Base-by-base conservation (phyloP, 108 stramenopile genomes). In the Thalassiosira profunda region DNA sequence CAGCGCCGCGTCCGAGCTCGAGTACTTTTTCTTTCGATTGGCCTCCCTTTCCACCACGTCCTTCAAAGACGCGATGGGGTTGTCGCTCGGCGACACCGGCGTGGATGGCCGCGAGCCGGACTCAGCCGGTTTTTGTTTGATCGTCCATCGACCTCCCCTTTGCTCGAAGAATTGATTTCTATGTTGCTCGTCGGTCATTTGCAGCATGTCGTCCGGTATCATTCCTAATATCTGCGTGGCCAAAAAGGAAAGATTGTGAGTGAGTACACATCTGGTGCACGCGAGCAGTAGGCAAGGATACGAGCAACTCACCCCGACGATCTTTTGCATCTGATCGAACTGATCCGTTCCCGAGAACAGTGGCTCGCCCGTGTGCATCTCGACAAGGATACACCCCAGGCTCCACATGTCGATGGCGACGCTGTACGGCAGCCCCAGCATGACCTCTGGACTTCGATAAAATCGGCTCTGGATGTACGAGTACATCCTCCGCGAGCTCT, bases 401-500 rank as follows among this genome's bases (percentile, higher is more conserved):
- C 94, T 96, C 99, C 99, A 99, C 94, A 98, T 98, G 83, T 99
- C 99, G 72, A 99, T 99, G n/a, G 97, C 89, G 9, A 90, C 86
- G 28, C 79, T 75, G 68, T 99, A 99, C 0, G 96, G 93, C 20
- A 98, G 61, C 23, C 99, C 99, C n/a, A 99, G 81, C 83, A 99
- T 92, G 24, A 98, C 99, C 83, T 99, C 99, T 2, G 99, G 99
- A 18, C 95, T 96, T 35, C 90, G 93, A 74, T 99, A 99, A 72
- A 99, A 99, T 17, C 98, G 87, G 63, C 94, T 96, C 73, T 99
- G 99, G 73, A 99, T 99, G 78, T 98, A 99, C 14, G 96, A 87
- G 75, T 98, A 98, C 62, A 52, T 25, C 2, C 26, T 51, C 49
- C 17, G 30, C 51, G 5, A 44, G 41, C 20, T 44, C 18, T 24